Conservation (phyloP, 768 basidiomycete genomes). For the Lactifluus echinatus region DNA sequence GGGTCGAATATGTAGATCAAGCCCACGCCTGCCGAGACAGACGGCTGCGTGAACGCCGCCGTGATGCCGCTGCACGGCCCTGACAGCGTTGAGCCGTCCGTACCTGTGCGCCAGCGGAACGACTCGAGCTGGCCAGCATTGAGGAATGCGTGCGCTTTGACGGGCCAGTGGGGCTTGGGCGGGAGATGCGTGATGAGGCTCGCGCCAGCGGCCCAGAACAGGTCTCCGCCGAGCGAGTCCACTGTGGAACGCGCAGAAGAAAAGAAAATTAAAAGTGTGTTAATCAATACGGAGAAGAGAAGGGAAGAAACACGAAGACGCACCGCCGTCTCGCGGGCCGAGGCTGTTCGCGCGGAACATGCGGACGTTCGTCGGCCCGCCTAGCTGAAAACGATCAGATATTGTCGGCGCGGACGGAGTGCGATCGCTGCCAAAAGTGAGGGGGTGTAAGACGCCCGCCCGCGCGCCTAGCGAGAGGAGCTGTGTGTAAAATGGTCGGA, state of each 20-base stretch:
- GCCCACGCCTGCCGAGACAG: slow-evolving; percentile 74
- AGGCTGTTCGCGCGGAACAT: slow-evolving; percentile 68
- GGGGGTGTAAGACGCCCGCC: slow-evolving; percentile 60
- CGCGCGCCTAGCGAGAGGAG: slow-evolving; percentile 66
- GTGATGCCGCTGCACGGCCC: slow-evolving; percentile 30
- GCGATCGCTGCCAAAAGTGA: slow-evolving; percentile 28
- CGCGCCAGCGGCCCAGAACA: slow-evolving; percentile 70
- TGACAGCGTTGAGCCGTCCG: not conserved
- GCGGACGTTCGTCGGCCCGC: slow-evolving; percentile 81
- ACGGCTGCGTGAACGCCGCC: slow-evolving; percentile 43
- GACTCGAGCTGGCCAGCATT: slow-evolving; percentile 72
- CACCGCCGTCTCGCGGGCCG: slow-evolving; percentile 70
- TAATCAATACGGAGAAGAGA: not conserved
- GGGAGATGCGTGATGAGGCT: slow-evolving; percentile 73
- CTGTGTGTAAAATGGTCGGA: slow-evolving; percentile 37
- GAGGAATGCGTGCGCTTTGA: slow-evolving; percentile 71
- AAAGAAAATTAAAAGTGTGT: not conserved
- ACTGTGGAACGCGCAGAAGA: slow-evolving; percentile 33
- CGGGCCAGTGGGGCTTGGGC: slow-evolving; percentile 67
- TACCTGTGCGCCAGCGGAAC: slow-evolving; percentile 27
- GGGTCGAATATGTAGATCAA: slow-evolving; percentile 79
- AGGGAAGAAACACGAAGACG: slow-evolving; percentile 26
- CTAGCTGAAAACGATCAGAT: slow-evolving; percentile 86
- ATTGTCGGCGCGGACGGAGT: slow-evolving; percentile 43
- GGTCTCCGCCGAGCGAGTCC: slow-evolving; percentile 80